A percentile compares a stretch with the other conserved stretches of the same genome.
Conservation (phyloP, 1,284 basidiomycete genomes). For the Malassezia slooffiae region DNA sequence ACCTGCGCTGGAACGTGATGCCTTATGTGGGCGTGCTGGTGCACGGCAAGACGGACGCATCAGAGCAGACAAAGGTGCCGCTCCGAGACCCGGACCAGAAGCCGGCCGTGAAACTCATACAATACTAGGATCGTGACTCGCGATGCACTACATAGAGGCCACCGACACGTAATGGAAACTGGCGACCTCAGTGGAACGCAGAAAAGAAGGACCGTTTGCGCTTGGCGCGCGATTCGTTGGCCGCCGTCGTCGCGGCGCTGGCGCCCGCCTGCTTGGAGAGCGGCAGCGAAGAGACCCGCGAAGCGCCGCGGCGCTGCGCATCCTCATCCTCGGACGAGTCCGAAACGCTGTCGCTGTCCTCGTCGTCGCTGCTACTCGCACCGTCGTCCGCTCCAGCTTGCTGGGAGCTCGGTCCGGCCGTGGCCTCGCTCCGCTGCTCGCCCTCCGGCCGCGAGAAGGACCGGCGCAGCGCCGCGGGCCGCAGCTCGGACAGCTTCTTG, state of each 20-base stretch:
- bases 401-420: neutral
- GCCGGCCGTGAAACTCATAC: neutral
- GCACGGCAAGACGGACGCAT: slow-evolving; percentile 17
- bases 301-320: neutral
- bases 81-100: neutral
- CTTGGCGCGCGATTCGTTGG: slow-evolving; percentile 7
- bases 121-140: no score
- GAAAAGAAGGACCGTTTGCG: slow-evolving; percentile 16
- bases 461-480: slow-evolving; percentile 23
- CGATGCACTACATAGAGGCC: no score
- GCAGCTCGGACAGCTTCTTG: slow-evolving; percentile 26
- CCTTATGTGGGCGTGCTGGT: slow-evolving; percentile 66
- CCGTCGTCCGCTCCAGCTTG: neutral
- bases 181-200: slow-evolving; percentile 9
- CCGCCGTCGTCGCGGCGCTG: neutral
- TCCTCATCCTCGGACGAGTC: slow-evolving; percentile 6
- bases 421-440: neutral
- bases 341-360: neutral
- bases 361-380: neutral
- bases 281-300: slow-evolving; percentile 1
- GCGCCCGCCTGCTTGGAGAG: slow-evolving; percentile 12
- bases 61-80: slow-evolving; percentile 13
- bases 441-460: slow-evolving; percentile 22
- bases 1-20: slow-evolving; percentile 79
- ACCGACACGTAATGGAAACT: no score